Evolutionary conservation across 169 alveolate genomes (phyloP), one percentile per base, ranked within the genome.

Genomic region (Eimeria tenella): DNA sequence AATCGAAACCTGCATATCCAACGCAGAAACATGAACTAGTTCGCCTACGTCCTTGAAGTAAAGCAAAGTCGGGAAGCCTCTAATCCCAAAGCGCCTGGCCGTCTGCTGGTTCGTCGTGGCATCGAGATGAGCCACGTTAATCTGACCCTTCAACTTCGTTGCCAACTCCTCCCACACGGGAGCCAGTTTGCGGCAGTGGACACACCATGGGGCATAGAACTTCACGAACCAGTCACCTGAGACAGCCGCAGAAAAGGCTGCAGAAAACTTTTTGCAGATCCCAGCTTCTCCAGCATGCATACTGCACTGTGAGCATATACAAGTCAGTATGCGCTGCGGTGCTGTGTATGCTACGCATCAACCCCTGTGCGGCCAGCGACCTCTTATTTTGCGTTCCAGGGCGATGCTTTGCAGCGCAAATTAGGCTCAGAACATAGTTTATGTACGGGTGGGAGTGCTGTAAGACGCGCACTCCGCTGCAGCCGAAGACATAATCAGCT

Each of bases 121-220:
- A 68, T 97, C 98, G 52, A 97, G 87, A 58, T 96, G 96, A 6
- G 98, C 98, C 52, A 97, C 97, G 83, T 97, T 97, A 62, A 96
- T 94, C 21, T 86, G 93, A 25, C 97, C 98, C 84, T 96, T 96
- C n/a, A 98, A 96, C 82, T 98, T 98, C 56, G 82, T 70, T 0
- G 99, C 99, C 92, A 99, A 98, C 87, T 97, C 97, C 94, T 98
- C 99, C 99, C 99, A 99, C 86, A 99, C 99, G 52, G 96, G 97
- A 13, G 95, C 97, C 98, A 97, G 94, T 60, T 95, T 96, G 79
- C 97, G 95, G 94, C 99, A 98, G 94, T 98, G 99, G 50, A 98
- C 96, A 95, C 99, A 98, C 99, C 99, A 98, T 65, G 99, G 99
- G 25, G 99, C 99, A 96, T 97, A 98, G 95, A 98, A 98, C 96